These are phyloP conservation scores for Glycyrrhiza uralensis DNA, from an alignment of 306 rosid genomes.

Conservation along the genomic window DNA sequence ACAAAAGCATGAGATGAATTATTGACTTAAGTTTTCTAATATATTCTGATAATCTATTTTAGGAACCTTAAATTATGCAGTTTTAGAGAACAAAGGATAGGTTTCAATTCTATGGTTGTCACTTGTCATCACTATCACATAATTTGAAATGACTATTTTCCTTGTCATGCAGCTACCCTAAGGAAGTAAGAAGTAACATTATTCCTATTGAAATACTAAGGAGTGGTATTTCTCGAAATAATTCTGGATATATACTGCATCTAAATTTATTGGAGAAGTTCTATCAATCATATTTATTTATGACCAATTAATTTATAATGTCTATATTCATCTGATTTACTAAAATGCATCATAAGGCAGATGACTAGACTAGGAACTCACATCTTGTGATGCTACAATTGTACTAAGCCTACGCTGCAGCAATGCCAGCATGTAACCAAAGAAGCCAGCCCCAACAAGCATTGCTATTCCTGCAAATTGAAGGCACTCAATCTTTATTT, in stretches of 20 bases:
- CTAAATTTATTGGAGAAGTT: not conserved
- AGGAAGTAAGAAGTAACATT: constrained; percentile 11
- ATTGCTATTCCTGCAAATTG: constrained; percentile 64
- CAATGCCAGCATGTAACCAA: constrained; percentile 89
- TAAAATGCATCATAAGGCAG: constrained; percentile 11
- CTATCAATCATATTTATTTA: not conserved
- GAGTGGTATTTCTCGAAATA: not conserved
- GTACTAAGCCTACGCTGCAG: constrained; percentile 72
- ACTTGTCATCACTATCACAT: not conserved
- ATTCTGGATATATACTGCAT: too few species aligned
- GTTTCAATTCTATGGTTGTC: not conserved
- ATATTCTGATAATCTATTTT: not conserved
- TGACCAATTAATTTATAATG: not conserved
- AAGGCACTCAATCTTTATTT: constrained; percentile 14
- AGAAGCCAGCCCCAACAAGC: constrained; percentile 82
- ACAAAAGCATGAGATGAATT: constrained; percentile 32
- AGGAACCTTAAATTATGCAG: not conserved
- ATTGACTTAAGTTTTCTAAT: not conserved
- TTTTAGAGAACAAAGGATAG: not conserved
- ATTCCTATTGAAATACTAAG: too few species aligned
- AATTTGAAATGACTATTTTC: constrained; percentile 9
- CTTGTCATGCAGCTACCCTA: not conserved
- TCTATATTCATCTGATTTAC: not conserved
- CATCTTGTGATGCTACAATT: constrained; percentile 61
- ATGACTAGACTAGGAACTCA: constrained; percentile 41